Evolutionary conservation across 1,284 basidiomycete genomes (phyloP).

Genomic region (Tylopilus sp.): DNA sequence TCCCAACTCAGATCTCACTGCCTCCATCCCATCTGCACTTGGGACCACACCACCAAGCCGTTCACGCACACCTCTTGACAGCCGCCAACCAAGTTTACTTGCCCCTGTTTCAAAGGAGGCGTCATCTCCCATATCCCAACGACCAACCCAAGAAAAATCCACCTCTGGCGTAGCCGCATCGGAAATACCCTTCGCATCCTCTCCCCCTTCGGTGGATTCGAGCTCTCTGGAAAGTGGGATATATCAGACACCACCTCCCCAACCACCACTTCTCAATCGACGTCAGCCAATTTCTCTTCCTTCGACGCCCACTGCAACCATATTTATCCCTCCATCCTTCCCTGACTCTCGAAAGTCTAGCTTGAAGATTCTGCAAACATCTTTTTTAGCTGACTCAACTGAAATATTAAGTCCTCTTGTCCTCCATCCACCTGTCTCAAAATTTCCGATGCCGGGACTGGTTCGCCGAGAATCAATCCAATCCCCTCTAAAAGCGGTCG

Average conservation of each 20-base stretch:
- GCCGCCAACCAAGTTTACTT: neutral
- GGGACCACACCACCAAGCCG: neutral
- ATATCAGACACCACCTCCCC: conserved; percentile 15
- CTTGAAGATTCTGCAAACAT: conserved; percentile 35
- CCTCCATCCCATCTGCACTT: conserved; percentile 1
- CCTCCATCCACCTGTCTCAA: conserved; percentile 36
- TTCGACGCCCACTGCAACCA: conserved; percentile 29
- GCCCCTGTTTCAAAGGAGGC: neutral
- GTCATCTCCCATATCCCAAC: neutral
- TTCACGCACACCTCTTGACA: neutral
- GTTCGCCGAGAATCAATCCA: conserved; percentile 25
- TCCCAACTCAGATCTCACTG: conserved; percentile 3
- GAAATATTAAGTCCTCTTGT: conserved; percentile 48
- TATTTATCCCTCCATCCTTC: conserved; percentile 13
- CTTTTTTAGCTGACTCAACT: conserved; percentile 29
- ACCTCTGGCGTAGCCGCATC: neutral
- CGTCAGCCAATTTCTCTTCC: conserved; percentile 31
- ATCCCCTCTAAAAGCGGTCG: conserved; percentile 26
- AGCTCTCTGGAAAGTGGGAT: conserved; percentile 5
- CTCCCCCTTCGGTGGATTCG: conserved; percentile 15
- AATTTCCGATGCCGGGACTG: conserved; percentile 17
- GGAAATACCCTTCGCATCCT: conserved; percentile 12
- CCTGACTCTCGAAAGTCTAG: conserved; percentile 20
- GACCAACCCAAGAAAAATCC: neutral
- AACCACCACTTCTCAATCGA: conserved; percentile 29